A percentile compares a stretch with the other conserved stretches of the same genome.
These are phyloP conservation scores for Calocybe gangraenosa DNA, from an alignment of 768 basidiomycete genomes.

Conservation along the genomic window DNA sequence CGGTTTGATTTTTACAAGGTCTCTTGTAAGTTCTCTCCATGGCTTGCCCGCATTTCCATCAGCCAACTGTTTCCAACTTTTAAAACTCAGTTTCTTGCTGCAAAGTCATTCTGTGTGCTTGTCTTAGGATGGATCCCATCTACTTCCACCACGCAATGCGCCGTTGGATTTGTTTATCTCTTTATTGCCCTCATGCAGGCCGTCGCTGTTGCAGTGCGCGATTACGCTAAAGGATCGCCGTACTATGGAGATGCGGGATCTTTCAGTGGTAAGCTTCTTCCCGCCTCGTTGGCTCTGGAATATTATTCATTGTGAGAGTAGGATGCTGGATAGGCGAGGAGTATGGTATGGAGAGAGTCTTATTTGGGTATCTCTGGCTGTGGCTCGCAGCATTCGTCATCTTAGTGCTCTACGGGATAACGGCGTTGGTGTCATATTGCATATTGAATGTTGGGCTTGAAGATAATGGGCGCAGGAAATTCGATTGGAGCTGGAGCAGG, in stretches of 20 bases:
- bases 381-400: conserved; percentile 43
- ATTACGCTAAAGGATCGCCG: conserved; percentile 15
- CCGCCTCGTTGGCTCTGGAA: background rate
- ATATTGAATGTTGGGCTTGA: no score
- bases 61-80: background rate
- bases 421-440: conserved; percentile 33
- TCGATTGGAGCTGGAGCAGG: conserved; percentile 16
- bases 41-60: no score
- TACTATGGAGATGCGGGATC: conserved; percentile 42
- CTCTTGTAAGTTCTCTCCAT: conserved; percentile 17
- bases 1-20: no score
- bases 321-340: conserved; percentile 49
- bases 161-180: conserved; percentile 36
- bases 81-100: conserved; percentile 24
- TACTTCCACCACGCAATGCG: conserved; percentile 24
- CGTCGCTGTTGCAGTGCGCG: conserved; percentile 31
- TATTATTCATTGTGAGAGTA: conserved; percentile 18
- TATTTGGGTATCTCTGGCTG: conserved; percentile 49
- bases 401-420: conserved; percentile 39
- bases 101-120: conserved; percentile 47
- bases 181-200: conserved; percentile 35
- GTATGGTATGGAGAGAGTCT: conserved; percentile 34
- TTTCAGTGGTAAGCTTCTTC: conserved; percentile 28
- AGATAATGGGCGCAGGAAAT: no score
- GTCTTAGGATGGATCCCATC: conserved; percentile 35